Evolutionary conservation across 106 monocot genomes (phyloP), one percentile per base, ranked within the genome.

Genomic region (Platanthera guangdongensis): DNA sequence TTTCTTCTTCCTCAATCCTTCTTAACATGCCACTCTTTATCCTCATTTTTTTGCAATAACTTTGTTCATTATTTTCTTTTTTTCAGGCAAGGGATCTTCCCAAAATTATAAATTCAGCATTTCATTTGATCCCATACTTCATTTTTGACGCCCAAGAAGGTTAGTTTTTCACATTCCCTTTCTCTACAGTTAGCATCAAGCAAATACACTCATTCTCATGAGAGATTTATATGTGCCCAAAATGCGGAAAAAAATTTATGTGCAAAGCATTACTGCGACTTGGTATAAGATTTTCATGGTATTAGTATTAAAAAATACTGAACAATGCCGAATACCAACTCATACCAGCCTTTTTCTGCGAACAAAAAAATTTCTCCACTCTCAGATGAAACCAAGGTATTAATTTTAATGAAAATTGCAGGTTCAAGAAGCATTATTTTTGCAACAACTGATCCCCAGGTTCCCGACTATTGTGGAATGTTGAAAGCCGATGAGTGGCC

Each of bases 401-500:
- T 57, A 16, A 15, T 57, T 57, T 10, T 32, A 51, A 51, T 73
- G 22, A 73, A 13, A 65, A 60, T n/a, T 82, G 71, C 80, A 99
- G 94, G 97, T 76, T 91, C 93, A 32, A 89, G 94, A 72, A 92
- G 94, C 80, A 22, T 94, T 4, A 57, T 94, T 7, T 99, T 94
- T 78, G 89, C 94, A 1, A 86, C 92, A 21, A 83, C 90, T 0
- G 97, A 99, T 78, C 89, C 97, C 15, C 94, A 99, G 74, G 79
- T 94, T 28, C 86, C 78, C n/a, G 97, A 99, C 15, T 99, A 99
- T 80, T 90, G 94, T 57, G 85, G 74, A 45, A 54, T 83, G 53
- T 55, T 99, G 74, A 99, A 92, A 81, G 76, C 83, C 1, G 94
- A 99, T 62, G 92, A 99, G 65, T 94, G 97, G 97, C 97, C 94